Base-by-base conservation (phyloP, 2,329 filamentous ascomycete genomes). In the Dryadomyces quercivorus region DNA sequence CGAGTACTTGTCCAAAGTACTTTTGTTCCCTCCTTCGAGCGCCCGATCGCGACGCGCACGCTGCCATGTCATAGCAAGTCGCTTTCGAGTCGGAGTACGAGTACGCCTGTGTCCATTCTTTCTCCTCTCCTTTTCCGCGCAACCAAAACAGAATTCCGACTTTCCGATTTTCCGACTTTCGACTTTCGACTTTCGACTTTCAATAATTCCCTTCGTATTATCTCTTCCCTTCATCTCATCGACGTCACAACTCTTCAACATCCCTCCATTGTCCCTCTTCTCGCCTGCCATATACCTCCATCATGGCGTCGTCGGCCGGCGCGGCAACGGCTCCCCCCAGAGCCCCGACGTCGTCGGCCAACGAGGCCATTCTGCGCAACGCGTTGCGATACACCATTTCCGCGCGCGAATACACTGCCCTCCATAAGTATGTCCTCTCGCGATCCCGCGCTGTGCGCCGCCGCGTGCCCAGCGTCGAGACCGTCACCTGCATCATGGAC, bases 311-410 rank as follows among this genome's bases (percentile, higher is more conserved):
- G 48, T 50, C 48, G 48, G 34, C 34, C 48, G 38, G 48, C 48
- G 34, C 34, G 34, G 48, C 34, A 10, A 22, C 48, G 48, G 31
- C 48, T n/a, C 48, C 48, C 21, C 34, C 4, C 10, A 21, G 16
- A 20, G 34, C 31, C 22, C 22, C 53, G 26, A 31, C 26, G 9
- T 52, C 60, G 16, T 62, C 67, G 3, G 62, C 68, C 42, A 66
- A 69, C 56, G 86, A 92, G 61, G 85, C 87, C 5, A 77, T 94
- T 59, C 76, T 94, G 55, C 87, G 88, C 68, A 94, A 93, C 68
- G 84, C 88, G 46, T 76, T 96, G 56, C 85, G 90, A 61, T 91
- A 95, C 70, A 93, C 87, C 56, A 89, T 91, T 65, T 85, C 82
- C 7, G 83, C 88, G 45, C 82, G 85, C 67, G 91, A 96, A 68